Evolutionary conservation across 495 filamentous ascomycete genomes (phyloP).

Genomic region (Cudoniella acicularis): DNA sequence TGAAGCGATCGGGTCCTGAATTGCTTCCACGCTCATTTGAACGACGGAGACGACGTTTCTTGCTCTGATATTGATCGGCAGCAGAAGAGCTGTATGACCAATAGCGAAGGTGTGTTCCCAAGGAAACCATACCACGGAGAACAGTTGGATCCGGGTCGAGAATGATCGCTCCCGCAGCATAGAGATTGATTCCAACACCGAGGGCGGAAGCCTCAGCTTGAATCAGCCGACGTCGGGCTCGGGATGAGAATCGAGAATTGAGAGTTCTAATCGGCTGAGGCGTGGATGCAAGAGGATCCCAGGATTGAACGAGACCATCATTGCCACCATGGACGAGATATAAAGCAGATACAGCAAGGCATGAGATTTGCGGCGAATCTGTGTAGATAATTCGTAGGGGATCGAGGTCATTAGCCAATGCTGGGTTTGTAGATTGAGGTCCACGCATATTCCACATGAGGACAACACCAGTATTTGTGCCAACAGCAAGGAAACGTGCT

Average conservation of each 20-base stretch:
- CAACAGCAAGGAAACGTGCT: slow-evolving; percentile 74
- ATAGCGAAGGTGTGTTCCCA: slow-evolving; percentile 83
- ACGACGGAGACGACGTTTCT: slow-evolving; percentile 59
- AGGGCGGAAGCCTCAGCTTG: slow-evolving; percentile 66
- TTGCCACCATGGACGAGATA: slow-evolving; percentile 91
- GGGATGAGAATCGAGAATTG: slow-evolving; percentile 80
- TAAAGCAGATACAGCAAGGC: slow-evolving; percentile 79
- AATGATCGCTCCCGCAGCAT: slow-evolving; percentile 76
- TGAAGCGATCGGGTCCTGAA: slow-evolving; percentile 51
- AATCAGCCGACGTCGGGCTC: slow-evolving; percentile 68
- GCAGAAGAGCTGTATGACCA: slow-evolving; percentile 84
- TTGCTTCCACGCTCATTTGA: slow-evolving; percentile 54
- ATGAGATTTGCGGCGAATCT: slow-evolving; percentile 84
- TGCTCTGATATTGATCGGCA: slow-evolving; percentile 60
- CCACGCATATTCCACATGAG: slow-evolving; percentile 83
- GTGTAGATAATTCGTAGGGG: slow-evolving; percentile 84
- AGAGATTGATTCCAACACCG: slow-evolving; percentile 71
- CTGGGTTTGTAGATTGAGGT: slow-evolving; percentile 45
- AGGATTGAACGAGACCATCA: slow-evolving; percentile 92
- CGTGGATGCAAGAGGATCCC: slow-evolving; percentile 88
- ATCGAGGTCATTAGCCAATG: slow-evolving; percentile 44
- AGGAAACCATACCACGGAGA: slow-evolving; percentile 86
- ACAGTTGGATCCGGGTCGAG: slow-evolving; percentile 87
- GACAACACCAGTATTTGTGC: slow-evolving; percentile 74
- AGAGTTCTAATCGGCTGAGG: slow-evolving; percentile 78